These are phyloP conservation scores for Patellifolia procumbens DNA, from an alignment of 179 eudicot genomes.

Conservation along the genomic window DNA sequence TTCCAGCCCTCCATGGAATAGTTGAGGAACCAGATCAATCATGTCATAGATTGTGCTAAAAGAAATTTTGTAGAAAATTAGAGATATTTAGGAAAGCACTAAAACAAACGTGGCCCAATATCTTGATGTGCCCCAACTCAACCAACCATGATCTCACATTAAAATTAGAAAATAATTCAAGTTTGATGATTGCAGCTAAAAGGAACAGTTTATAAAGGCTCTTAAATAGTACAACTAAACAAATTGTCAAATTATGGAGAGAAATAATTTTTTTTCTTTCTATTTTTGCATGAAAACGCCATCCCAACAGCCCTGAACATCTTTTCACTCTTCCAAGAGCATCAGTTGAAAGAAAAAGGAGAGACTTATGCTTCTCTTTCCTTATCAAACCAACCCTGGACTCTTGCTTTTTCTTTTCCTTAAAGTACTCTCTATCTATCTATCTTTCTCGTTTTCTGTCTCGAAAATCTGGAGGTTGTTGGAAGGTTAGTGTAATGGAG, in stretches of 20 bases:
- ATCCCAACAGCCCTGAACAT: constrained; percentile 24
- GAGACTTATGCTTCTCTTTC: constrained; percentile 36
- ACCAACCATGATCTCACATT: neutral
- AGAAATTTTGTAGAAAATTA: neutral
- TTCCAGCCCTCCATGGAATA: neutral
- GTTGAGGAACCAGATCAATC: neutral
- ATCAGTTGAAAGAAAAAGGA: constrained; percentile 8
- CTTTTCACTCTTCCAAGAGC: constrained; percentile 9
- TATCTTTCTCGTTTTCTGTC: too few relatives aligned
- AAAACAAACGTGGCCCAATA: constrained; percentile 3
- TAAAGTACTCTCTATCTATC: constrained; percentile 41
- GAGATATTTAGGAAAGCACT: neutral
- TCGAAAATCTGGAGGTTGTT: constrained; percentile 44
- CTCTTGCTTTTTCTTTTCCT: constrained; percentile 41
- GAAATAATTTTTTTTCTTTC: neutral
- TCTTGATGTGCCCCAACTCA: neutral
- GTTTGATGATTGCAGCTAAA: constrained; percentile 19
- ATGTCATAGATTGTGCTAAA: neutral
- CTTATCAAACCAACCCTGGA: constrained; percentile 34
- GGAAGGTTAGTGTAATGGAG: constrained; percentile 49
- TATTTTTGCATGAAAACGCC: constrained; percentile 31
- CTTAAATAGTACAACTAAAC: neutral
- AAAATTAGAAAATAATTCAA: neutral
- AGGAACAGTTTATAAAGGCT: constrained; percentile 1
- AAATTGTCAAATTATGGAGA: neutral